Conservation (phyloP, 768 basidiomycete species). For the Megacollybia marginata region DNA sequence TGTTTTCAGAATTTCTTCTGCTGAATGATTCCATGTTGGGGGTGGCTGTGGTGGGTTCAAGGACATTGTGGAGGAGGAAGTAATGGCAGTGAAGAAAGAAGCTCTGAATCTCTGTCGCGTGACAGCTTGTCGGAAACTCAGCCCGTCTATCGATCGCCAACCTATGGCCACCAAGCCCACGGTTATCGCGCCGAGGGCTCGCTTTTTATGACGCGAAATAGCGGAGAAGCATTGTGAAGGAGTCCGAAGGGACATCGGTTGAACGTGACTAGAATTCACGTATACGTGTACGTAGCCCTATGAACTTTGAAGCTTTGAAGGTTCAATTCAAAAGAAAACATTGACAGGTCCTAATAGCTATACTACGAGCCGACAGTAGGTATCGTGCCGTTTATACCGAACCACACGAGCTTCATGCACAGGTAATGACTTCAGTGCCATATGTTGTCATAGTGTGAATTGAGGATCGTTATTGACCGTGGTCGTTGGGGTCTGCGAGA, state of each 20-base stretch:
- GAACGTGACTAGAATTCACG: too few species aligned
- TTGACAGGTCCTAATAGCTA: too few species aligned
- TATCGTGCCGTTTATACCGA: slow-evolving; percentile 24
- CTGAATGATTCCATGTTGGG: slow-evolving; percentile 59
- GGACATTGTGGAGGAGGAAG: slow-evolving; percentile 25
- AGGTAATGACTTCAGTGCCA: slow-evolving; percentile 27
- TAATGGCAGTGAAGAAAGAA: slow-evolving; percentile 6
- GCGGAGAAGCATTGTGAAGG: too few species aligned
- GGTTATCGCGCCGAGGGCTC: slow-evolving; percentile 22
- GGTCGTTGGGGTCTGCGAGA: slow-evolving; percentile 30
- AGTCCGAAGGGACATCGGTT: too few species aligned
- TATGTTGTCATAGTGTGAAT: slow-evolving; percentile 37
- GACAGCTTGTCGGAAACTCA: slow-evolving; percentile 9
- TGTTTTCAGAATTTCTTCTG: slow-evolving; percentile 48
- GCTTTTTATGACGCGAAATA: too few species aligned
- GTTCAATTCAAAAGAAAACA: too few species aligned
- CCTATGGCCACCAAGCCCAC: slow-evolving; percentile 32
- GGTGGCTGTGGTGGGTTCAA: slow-evolving; percentile 60
- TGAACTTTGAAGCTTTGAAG: too few species aligned
- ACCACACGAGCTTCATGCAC: slow-evolving; percentile 40
- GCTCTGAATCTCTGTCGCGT: slow-evolving; percentile 1
- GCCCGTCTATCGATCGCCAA: slow-evolving; percentile 25
- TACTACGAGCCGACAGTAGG: too few species aligned
- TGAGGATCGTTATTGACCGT: slow-evolving; percentile 33
- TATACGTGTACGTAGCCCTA: too few species aligned